phyloP scores from a whole-genome alignment of 2,329 filamentous ascomycete genomes.

The Botrytis aclada region DNA sequence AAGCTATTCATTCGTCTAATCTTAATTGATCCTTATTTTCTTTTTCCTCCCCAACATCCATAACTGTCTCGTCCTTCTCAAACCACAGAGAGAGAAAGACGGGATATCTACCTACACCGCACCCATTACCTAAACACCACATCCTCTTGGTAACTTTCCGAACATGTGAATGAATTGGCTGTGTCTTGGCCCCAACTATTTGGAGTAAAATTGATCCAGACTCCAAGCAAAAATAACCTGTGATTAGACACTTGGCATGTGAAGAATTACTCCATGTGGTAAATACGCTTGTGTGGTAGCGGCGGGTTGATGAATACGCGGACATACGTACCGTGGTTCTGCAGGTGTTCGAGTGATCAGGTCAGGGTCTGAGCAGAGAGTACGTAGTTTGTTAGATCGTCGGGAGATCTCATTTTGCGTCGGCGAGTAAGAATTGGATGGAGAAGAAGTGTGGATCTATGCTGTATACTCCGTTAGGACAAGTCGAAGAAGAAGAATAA shows the following conservation, averaged over 20 bases:
- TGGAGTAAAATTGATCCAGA: not conserved
- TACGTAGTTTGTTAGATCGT: not conserved
- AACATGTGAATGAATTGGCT: slow-evolving; percentile 1
- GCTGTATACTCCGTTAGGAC: not conserved
- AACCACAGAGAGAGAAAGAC: not conserved
- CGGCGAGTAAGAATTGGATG: not conserved
- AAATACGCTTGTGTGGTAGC: not conserved
- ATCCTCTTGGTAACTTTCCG: not conserved
- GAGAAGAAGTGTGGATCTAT: not conserved
- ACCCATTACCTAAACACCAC: not conserved
- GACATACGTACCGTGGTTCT: not conserved
- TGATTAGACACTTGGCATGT: slow-evolving; percentile 1
- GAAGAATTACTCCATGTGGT: not conserved
- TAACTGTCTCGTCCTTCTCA: not conserved
- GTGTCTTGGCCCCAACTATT: not conserved
- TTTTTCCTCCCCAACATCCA: not conserved
- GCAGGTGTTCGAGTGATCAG: not conserved
- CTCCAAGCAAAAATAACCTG: not conserved
- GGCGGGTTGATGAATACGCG: not conserved
- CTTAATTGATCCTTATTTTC: not conserved
- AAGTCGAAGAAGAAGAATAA: too few relatives aligned
- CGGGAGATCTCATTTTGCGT: not conserved
- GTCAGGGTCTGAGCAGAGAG: not conserved
- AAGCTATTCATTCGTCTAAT: not conserved
- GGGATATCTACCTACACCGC: not conserved